Evolutionary conservation across 2,329 filamentous ascomycete species (phyloP).

Genomic region (Talaromyces sp.): DNA sequence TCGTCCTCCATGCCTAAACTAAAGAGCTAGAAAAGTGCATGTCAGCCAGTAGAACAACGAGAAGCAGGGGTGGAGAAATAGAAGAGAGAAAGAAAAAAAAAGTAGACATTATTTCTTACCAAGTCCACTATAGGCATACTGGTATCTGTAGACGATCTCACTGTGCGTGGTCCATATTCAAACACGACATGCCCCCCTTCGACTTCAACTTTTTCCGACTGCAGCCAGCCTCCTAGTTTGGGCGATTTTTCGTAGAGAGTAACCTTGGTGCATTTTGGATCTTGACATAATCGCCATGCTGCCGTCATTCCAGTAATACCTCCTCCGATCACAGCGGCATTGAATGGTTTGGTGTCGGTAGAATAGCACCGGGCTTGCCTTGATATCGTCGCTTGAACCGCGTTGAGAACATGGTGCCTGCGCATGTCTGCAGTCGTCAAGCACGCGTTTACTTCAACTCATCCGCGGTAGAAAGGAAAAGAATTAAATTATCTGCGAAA

Average conservation of each 20-base stretch:
- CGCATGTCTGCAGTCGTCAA: slow-evolving; percentile 10
- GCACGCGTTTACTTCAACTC: not conserved
- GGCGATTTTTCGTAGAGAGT: slow-evolving; percentile 73
- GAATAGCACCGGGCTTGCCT: slow-evolving; percentile 16
- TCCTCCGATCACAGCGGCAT: slow-evolving; percentile 69
- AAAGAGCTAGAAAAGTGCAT: slow-evolving; percentile 44
- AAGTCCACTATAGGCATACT: slow-evolving; percentile 66
- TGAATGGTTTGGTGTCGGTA: slow-evolving; percentile 24
- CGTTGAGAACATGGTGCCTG: slow-evolving; percentile 19
- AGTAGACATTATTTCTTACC: slow-evolving; percentile 45
- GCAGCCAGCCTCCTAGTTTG: slow-evolving; percentile 78
- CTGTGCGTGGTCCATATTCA: slow-evolving; percentile 76
- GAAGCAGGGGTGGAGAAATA: not conserved
- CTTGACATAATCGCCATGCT: slow-evolving; percentile 69
- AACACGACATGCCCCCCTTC: slow-evolving; percentile 65
- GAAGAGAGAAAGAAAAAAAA: not conserved
- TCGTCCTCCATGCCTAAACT: slow-evolving; percentile 55
- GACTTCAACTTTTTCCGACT: slow-evolving; percentile 58
- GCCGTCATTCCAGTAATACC: slow-evolving; percentile 77
- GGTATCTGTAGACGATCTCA: slow-evolving; percentile 56
- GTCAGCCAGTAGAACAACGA: not conserved
- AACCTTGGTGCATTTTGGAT: slow-evolving; percentile 65
- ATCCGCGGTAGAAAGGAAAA: not conserved
- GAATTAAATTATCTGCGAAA: not conserved
- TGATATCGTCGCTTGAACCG: slow-evolving; percentile 13